Conservation (phyloP, 2,329 filamentous ascomycete species). For the Diaporthe eres region DNA sequence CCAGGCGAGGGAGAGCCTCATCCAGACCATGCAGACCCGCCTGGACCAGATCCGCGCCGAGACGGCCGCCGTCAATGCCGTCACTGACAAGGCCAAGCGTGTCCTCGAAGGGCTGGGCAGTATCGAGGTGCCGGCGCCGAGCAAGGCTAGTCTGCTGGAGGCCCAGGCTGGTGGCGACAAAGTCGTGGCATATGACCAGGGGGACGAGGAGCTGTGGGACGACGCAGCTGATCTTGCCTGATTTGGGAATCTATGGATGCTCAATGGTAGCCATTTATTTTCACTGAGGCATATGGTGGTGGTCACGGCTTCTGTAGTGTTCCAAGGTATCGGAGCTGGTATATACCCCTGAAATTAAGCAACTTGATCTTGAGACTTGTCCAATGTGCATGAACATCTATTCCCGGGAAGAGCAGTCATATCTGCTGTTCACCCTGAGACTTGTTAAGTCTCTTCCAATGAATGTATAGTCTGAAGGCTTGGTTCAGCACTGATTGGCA, state of each 20-base stretch:
- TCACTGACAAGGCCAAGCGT: constrained; percentile 79
- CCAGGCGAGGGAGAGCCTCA: constrained; percentile 90
- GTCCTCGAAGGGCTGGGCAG: constrained; percentile 79
- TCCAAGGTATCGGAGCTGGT: background rate
- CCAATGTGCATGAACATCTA: background rate
- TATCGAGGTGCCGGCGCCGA: constrained; percentile 54
- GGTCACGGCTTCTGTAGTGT: background rate
- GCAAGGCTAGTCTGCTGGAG: background rate
- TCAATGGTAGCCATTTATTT: background rate
- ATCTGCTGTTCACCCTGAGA: background rate
- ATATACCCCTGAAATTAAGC: constrained; percentile 23
- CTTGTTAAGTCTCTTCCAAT: background rate
- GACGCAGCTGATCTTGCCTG: constrained; percentile 11
- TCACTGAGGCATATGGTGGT: background rate
- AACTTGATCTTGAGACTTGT: background rate
- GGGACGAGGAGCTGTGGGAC: constrained; percentile 34
- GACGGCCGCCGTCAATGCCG: constrained; percentile 76
- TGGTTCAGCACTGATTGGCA: background rate
- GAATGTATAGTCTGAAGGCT: background rate
- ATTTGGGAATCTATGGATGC: background rate
- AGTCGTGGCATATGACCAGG: background rate
- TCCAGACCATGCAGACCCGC: constrained; percentile 89
- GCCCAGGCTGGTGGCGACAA: background rate
- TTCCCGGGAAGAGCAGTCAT: background rate
- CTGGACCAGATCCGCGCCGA: constrained; percentile 80